Conservation (phyloP, 2,329 filamentous ascomycete genomes). For the Colletotrichum horii region DNA sequence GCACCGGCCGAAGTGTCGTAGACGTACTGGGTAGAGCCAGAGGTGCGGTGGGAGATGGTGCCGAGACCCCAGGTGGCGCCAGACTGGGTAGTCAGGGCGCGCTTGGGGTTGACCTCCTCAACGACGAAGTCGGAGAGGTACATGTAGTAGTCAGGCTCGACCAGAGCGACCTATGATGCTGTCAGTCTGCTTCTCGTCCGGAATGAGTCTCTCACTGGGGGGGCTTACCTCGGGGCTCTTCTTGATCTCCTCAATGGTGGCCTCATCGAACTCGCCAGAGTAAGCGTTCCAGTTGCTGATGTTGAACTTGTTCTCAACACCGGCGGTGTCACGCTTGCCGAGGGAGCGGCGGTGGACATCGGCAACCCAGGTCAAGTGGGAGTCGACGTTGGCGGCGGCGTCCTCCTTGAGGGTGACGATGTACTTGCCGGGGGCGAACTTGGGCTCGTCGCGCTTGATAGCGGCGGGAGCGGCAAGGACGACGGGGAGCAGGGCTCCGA, state of each 20-base stretch:
- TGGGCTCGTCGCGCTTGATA: constrained; percentile 32
- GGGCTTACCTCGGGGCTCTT: constrained; percentile 43
- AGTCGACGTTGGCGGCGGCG: constrained; percentile 29
- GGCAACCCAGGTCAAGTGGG: constrained; percentile 32
- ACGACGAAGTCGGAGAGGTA: constrained; percentile 29
- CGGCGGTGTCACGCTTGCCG: constrained; percentile 29
- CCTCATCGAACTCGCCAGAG: constrained; percentile 45
- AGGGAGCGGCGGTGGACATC: constrained; percentile 37
- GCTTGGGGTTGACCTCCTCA: constrained; percentile 2
- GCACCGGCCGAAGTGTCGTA: constrained; percentile 47
- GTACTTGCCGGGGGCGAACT: constrained; percentile 44
- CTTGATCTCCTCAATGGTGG: constrained; percentile 44
- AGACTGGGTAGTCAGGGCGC: constrained; percentile 34
- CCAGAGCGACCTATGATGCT: constrained; percentile 35
- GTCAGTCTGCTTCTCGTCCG: not conserved
- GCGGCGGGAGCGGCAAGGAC: constrained; percentile 28
- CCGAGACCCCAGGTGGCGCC: constrained; percentile 49
- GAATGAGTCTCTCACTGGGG: constrained; percentile 27
- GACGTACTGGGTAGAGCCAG: constrained; percentile 38
- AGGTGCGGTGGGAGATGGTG: constrained; percentile 45
- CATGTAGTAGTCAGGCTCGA: constrained; percentile 36
- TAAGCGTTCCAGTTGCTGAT: constrained; percentile 45
- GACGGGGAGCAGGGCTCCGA: constrained; percentile 37
- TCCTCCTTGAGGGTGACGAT: constrained; percentile 51
- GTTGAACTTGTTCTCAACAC: constrained; percentile 23